phyloP scores from a whole-genome alignment of 2,329 filamentous ascomycete species.

The Exophiala dermatitidis region DNA sequence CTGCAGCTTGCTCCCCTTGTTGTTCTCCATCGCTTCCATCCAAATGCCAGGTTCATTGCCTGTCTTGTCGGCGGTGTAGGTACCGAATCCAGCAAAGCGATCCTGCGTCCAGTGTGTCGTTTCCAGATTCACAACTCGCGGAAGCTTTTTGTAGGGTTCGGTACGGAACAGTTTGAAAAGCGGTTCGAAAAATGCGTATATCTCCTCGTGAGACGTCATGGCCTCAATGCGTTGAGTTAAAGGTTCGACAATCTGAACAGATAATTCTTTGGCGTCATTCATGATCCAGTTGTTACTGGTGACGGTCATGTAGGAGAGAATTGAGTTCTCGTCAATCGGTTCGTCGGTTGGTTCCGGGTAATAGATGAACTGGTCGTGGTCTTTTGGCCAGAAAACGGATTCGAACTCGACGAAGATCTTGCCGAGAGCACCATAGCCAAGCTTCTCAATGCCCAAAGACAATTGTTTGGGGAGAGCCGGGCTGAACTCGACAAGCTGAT shows the following conservation, averaged over 20 bases:
- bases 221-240: slow-evolving; percentile 41
- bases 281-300: slow-evolving; percentile 42
- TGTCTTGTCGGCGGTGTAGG: slow-evolving; percentile 41
- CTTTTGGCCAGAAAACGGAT: slow-evolving; percentile 41
- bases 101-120: slow-evolving; percentile 42
- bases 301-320: slow-evolving; percentile 40
- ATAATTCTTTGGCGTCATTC: slow-evolving; percentile 38
- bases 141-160: slow-evolving; percentile 40
- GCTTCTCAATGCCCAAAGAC: slow-evolving; percentile 33
- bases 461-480: slow-evolving; percentile 35
- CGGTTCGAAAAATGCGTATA: slow-evolving; percentile 40
- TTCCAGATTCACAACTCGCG: slow-evolving; percentile 36
- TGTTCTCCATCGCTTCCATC: slow-evolving; percentile 34
- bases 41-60: slow-evolving; percentile 37
- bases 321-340: slow-evolving; percentile 33
- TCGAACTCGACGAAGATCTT: slow-evolving; percentile 41
- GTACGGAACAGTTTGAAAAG: slow-evolving; percentile 40
- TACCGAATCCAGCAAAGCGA: slow-evolving; percentile 39
- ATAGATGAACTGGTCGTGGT: slow-evolving; percentile 42
- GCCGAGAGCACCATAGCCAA: slow-evolving; percentile 39
- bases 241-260: slow-evolving; percentile 40
- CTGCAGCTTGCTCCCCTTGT: slow-evolving; percentile 34
- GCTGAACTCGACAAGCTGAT: slow-evolving; percentile 36
- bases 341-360: slow-evolving; percentile 36
- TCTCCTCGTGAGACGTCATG: slow-evolving; percentile 34